A percentile compares a stretch with the other conserved stretches of the same genome.
Conservation (phyloP, 345 rosid genomes). For the Camelina sativa region DNA sequence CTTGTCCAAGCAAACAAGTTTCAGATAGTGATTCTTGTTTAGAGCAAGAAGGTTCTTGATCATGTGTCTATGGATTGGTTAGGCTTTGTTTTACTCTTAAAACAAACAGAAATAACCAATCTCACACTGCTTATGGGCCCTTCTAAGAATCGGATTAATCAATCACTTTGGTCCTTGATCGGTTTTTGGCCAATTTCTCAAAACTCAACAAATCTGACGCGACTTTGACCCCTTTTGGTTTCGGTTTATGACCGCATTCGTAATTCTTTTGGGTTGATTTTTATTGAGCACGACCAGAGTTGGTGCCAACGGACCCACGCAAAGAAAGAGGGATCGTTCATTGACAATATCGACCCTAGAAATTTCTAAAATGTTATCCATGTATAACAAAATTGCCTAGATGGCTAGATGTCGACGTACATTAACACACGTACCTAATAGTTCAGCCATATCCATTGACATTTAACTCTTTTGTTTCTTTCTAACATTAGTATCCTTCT, state of each 20-base stretch:
- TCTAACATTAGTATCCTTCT: background rate
- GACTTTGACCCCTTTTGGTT: background rate
- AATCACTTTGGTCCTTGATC: background rate
- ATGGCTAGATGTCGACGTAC: background rate
- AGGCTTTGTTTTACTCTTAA: background rate
- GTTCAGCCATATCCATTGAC: background rate
- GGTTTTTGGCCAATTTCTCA: background rate
- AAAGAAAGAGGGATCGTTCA: background rate
- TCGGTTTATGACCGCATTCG: background rate
- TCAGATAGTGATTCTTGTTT: constrained; percentile 23
- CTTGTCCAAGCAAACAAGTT: constrained; percentile 52
- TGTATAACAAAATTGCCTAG: background rate
- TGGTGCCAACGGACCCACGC: background rate
- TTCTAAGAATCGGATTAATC: background rate
- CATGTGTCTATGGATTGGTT: constrained; percentile 6
- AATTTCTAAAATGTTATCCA: background rate
- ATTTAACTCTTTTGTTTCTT: background rate
- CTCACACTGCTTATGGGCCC: background rate
- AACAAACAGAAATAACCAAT: background rate
- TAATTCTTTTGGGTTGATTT: background rate
- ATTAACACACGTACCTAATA: background rate
- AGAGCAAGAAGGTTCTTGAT: constrained; percentile 24
- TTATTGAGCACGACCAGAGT: background rate
- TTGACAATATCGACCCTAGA: background rate
- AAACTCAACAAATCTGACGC: background rate